phyloP scores from a whole-genome alignment of 345 rosid species.

The Lepidium aucheri region DNA sequence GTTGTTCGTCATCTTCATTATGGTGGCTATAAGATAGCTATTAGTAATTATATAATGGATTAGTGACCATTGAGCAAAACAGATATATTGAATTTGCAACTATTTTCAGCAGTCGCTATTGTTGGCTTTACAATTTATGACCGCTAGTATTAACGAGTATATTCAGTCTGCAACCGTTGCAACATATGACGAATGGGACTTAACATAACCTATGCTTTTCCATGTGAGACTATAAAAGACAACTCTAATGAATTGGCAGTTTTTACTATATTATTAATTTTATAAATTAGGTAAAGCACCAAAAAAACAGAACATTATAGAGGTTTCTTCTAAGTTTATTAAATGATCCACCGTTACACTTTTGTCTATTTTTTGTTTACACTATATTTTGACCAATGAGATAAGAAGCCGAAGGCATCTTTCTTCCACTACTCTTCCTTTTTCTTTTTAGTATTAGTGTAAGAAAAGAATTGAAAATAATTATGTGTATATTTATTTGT shows the following conservation, averaged over 20 bases:
- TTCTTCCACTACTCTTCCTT: not conserved
- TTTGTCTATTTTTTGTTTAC: constrained; percentile 23
- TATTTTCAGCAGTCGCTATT: no score
- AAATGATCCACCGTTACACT: constrained; percentile 18
- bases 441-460: not conserved
- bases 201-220: constrained; percentile 17
- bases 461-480: not conserved
- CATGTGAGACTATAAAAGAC: constrained; percentile 26
- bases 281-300: constrained; percentile 5
- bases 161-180: no score
- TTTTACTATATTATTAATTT: constrained; percentile 16
- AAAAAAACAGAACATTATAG: not conserved
- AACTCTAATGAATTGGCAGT: constrained; percentile 26
- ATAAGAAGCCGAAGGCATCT: constrained; percentile 27
- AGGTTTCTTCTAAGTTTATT: constrained; percentile 5
- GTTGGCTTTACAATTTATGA: no score
- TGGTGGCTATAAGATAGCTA: no score
- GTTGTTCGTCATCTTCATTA: no score
- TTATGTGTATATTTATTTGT: not conserved
- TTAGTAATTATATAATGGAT: no score
- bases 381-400: constrained; percentile 9
- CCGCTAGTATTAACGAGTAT: no score
- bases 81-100: no score
- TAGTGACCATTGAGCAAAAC: no score
- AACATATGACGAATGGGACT: constrained; percentile 24